Percentiles rank a stretch among this genome's conserved stretches.
Conservation (phyloP, 1,284 basidiomycete genomes). For the Pseudozyma sp. region DNA sequence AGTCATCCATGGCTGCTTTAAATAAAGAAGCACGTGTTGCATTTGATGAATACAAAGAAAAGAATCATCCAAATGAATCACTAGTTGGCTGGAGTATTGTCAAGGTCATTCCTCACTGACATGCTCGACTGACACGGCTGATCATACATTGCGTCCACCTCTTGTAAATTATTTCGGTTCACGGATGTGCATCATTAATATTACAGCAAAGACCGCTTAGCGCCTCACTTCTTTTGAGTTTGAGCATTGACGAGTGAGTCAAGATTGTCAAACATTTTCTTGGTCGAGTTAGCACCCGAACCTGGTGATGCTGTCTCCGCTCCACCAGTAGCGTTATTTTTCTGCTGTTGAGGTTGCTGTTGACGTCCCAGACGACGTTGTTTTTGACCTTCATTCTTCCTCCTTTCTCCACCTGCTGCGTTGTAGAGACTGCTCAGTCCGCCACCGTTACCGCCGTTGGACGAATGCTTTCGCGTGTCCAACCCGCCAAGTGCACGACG, state of each 20-base stretch:
- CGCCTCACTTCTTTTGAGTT: neutral
- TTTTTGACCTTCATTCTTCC: constrained; percentile 29
- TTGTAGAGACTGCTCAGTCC: neutral
- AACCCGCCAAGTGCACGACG: constrained; percentile 12
- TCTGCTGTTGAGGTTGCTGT: neutral
- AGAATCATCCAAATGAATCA: too few species aligned
- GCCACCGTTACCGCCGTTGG: neutral
- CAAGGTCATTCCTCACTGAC: too few species aligned
- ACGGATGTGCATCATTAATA: too few species aligned
- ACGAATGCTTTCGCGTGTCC: neutral
- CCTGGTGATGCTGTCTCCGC: neutral
- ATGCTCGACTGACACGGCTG: too few species aligned
- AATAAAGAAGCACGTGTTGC: too few species aligned
- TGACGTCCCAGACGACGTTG: constrained; percentile 27
- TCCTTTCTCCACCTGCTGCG: too few species aligned
- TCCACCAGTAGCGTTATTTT: neutral
- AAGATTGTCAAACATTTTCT: constrained; percentile 41
- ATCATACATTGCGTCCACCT: too few species aligned
- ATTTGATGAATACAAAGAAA: too few species aligned
- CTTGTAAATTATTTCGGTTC: too few species aligned
- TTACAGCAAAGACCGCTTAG: too few species aligned
- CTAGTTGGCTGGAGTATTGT: too few species aligned
- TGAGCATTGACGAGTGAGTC: constrained; percentile 27
- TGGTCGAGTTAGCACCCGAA: constrained; percentile 8
- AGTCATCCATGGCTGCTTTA: too few species aligned